A percentile compares a stretch with the other conserved stretches of the same genome.
These are phyloP conservation scores for Volvox reticuliferus DNA, from an alignment of 139 green algal species.

Conservation along the genomic window DNA sequence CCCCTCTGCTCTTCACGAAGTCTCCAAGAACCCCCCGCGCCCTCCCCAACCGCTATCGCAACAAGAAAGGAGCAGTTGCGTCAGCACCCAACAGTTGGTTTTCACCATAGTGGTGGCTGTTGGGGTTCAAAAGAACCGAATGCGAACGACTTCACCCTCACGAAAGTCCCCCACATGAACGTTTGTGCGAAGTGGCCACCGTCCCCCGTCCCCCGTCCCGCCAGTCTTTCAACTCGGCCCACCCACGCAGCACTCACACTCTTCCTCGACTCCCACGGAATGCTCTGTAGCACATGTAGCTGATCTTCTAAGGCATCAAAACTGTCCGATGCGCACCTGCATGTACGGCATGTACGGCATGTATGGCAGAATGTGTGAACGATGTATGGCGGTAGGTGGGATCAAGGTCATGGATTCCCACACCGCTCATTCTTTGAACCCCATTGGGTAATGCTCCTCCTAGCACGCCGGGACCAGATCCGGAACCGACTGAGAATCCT, in stretches of 20 bases:
- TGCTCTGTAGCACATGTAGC: not conserved
- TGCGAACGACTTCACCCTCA: no score
- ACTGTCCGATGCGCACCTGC: slow-evolving; percentile 29
- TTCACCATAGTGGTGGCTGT: no score
- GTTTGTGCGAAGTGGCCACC: no score
- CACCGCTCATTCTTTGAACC: no score
- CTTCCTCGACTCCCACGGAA: not conserved
- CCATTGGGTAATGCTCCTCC: not conserved
- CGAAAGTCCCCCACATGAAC: no score
- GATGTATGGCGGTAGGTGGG: not conserved
- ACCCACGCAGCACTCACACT: not conserved
- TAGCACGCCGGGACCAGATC: not conserved
- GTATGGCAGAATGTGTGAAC: not conserved
- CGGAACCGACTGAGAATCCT: no score
- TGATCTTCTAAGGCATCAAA: slow-evolving; percentile 22
- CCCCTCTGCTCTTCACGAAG: no score
- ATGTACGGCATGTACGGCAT: not conserved
- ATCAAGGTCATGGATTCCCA: no score
- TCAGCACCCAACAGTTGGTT: no score
- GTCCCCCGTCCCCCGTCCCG: no score
- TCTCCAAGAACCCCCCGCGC: not conserved
- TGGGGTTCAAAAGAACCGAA: no score
- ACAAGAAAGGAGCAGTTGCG: no score
- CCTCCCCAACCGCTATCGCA: not conserved
- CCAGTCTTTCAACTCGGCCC: not conserved